These are phyloP conservation scores for Penicillium verrucosum DNA, from an alignment of 2,329 filamentous ascomycete genomes.

Conservation along the genomic window DNA sequence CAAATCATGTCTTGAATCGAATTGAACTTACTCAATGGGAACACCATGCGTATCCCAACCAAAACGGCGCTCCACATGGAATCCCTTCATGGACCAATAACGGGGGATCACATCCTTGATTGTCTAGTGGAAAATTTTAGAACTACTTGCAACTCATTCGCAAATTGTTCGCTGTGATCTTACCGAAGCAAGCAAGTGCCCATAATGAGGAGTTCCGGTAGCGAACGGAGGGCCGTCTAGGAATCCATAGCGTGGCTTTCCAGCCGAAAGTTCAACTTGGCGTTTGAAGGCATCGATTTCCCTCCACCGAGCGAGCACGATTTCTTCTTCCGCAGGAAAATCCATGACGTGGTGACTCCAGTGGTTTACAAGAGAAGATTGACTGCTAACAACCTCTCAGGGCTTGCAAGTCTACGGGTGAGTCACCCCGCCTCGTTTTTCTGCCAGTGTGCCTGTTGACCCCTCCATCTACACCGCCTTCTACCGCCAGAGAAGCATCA, in stretches of 20 bases:
- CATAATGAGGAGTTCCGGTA: constrained; percentile 67
- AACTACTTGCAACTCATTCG: neutral
- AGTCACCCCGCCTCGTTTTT: constrained; percentile 27
- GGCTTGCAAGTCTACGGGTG: constrained; percentile 8
- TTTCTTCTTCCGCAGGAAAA: constrained; percentile 89
- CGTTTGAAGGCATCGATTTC: constrained; percentile 88
- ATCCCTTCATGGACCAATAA: constrained; percentile 97
- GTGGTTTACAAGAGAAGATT: constrained; percentile 22
- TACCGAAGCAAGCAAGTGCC: constrained; percentile 73
- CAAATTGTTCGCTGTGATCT: neutral
- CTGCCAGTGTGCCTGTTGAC: constrained; percentile 17
- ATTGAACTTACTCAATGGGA: constrained; percentile 64
- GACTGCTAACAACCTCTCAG: constrained; percentile 17
- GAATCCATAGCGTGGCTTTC: constrained; percentile 83
- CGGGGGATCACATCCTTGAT: constrained; percentile 97
- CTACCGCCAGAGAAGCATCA: neutral
- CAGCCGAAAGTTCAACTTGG: constrained; percentile 81
- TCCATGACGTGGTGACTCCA: constrained; percentile 70
- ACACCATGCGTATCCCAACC: constrained; percentile 96
- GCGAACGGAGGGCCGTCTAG: constrained; percentile 84
- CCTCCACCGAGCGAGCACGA: constrained; percentile 78
- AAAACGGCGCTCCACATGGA: constrained; percentile 85
- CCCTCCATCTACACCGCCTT: constrained; percentile 19
- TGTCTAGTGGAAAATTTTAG: constrained; percentile 45
- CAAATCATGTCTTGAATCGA: neutral